Base-by-base conservation (phyloP, 768 basidiomycete species). In the Chalciporus pseudorubinellus region DNA sequence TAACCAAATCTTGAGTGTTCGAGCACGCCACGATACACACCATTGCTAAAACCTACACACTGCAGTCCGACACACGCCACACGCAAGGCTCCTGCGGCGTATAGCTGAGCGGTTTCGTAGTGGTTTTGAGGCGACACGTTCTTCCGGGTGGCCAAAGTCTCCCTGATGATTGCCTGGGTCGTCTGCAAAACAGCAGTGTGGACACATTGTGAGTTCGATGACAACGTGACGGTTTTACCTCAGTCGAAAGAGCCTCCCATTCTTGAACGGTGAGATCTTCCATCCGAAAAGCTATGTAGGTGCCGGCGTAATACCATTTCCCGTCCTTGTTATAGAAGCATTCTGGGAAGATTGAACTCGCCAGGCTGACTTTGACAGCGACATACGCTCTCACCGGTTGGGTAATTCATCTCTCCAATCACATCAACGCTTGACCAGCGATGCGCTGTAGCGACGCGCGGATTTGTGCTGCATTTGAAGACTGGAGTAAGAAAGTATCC, bases 241-340 rank as follows among this genome's bases (percentile, higher is more conserved):
- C 87, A 26, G 66, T 64, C 26, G 84, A 78, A 28, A 91, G 75
- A 39, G 77, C 77, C 24, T 77, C 79, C 83, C 86, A 91, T 64
- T 91, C 89, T 48, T 80, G 80, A 8, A 74, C 68, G 0, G 81
- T 81, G 13, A 91, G 70, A 50, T 87, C 80, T 22, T 82, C 82
- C 44, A 91, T 74, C 46, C 75, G 70, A 63, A 91, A 82, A 1
- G 78, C 79, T 48, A 77, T 80, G 69, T 91, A 91, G 4, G 80
- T 76, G n/a, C 89, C 89, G 12, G 89, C 88, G 54, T 91, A 91
- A 64, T 90, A 91, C 86, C 87, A 91, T 52, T 81, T 79, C 8
- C 84, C 85, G 49, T 89, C 86, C 64, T 83, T 89, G 67, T 83
- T 85, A 59, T 83, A 91, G 67, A 91, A 91, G 56, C 87, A 91